Conservation (phyloP, 73 alveolate genomes). For the Paramecium octaurelia region DNA sequence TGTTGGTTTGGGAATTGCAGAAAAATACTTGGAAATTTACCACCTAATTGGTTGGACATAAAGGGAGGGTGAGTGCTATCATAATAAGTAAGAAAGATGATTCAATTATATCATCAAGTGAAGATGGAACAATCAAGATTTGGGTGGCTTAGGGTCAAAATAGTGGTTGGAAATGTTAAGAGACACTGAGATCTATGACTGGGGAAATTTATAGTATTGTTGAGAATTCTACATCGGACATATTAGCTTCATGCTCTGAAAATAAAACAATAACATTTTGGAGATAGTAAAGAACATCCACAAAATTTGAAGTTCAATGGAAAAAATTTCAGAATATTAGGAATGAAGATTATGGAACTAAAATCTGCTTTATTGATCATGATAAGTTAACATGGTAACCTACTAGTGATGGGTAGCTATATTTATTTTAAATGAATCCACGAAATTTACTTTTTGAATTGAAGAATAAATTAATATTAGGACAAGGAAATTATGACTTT, state of each 20-base stretch:
- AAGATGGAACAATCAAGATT: not conserved
- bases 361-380: not conserved
- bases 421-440: not conserved
- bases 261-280: not conserved
- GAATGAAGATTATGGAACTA: not conserved
- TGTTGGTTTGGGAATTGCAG: not conserved
- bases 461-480: not conserved
- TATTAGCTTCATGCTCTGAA: not conserved
- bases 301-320: not conserved
- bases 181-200: not conserved
- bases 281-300: not conserved
- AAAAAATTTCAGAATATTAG: not conserved
- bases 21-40: not conserved
- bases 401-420: not conserved
- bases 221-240: not conserved
- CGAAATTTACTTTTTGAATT: not conserved
- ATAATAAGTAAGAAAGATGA: not conserved
- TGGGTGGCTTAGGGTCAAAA: not conserved
- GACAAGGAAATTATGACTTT: not conserved
- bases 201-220: not conserved
- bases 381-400: not conserved
- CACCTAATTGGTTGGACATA: not conserved
- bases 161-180: not conserved
- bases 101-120: not conserved
- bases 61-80: not conserved